Percentiles rank a stretch among this genome's conserved stretches.
Conservation (phyloP, 1,284 basidiomycete species). For the Exobasidium cylindrosporum region DNA sequence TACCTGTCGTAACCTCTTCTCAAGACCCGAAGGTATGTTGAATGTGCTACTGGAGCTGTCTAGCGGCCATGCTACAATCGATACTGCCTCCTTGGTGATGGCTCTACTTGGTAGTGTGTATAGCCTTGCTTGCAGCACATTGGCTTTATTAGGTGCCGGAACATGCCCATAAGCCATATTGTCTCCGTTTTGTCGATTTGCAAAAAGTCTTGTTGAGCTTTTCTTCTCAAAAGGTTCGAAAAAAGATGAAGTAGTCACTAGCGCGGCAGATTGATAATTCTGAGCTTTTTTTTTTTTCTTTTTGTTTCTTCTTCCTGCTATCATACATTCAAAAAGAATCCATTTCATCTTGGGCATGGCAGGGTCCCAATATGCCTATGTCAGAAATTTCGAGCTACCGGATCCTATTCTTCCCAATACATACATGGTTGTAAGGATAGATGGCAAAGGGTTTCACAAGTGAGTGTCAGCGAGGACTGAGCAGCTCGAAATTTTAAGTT, state of each 20-base stretch:
- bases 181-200: neutral
- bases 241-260: neutral
- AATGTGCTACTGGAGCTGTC: conserved; percentile 9
- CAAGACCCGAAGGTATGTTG: conserved; percentile 18
- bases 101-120: conserved; percentile 27
- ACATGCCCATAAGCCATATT: conserved; percentile 39
- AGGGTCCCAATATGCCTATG: conserved; percentile 85
- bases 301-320: neutral
- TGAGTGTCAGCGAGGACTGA: conserved; percentile 54
- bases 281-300: neutral
- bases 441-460: conserved; percentile 94
- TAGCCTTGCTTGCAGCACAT: conserved; percentile 28
- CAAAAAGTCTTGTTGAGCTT: too few relatives aligned
- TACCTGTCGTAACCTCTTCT: conserved; percentile 25
- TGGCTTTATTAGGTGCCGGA: conserved; percentile 27
- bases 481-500: conserved; percentile 4
- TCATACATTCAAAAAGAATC: neutral
- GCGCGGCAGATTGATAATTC: neutral
- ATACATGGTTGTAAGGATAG: conserved; percentile 81
- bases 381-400: conserved; percentile 81
- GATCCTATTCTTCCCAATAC: conserved; percentile 80
- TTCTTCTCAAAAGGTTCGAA: neutral
- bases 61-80: conserved; percentile 27
- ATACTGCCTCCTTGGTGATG: conserved; percentile 18
- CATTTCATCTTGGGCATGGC: conserved; percentile 82